Conservation (phyloP, 2,329 filamentous ascomycete genomes). For the Pseudopyrenochaeta lycopersici region DNA sequence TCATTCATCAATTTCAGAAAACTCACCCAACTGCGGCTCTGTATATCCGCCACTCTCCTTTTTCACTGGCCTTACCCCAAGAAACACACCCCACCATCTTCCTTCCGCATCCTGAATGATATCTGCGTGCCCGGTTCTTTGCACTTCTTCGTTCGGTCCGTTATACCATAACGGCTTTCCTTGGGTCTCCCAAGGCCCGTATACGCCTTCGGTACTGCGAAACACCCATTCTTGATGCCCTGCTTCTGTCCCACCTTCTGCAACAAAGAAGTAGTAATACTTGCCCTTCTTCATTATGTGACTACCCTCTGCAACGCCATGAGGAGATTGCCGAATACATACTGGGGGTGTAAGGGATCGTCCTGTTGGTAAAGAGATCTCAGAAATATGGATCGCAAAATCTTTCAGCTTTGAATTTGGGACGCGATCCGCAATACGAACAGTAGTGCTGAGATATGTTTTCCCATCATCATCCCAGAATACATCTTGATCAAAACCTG, state of each 20-base stretch:
- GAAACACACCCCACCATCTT: constrained; percentile 49
- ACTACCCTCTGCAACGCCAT: constrained; percentile 43
- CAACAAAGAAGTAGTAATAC: constrained; percentile 39
- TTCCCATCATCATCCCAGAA: constrained; percentile 66
- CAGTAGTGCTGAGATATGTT: constrained; percentile 51
- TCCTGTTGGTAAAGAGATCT: constrained; percentile 44
- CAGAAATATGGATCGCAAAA: constrained; percentile 41
- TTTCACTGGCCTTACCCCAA: constrained; percentile 27
- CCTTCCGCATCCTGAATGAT: constrained; percentile 32
- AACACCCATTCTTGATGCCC: constrained; percentile 60
- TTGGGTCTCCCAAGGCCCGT: constrained; percentile 48
- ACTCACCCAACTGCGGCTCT: not conserved
- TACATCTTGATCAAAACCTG: constrained; percentile 34
- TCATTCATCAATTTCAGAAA: not conserved
- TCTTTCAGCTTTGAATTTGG: constrained; percentile 28
- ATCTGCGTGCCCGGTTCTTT: constrained; percentile 38
- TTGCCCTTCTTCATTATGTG: constrained; percentile 42
- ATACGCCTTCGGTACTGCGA: constrained; percentile 55
- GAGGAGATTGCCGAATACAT: constrained; percentile 32
- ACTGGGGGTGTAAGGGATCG: constrained; percentile 22
- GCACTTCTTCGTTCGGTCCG: constrained; percentile 44
- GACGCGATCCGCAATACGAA: constrained; percentile 21
- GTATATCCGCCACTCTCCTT: constrained; percentile 14
- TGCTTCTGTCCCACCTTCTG: constrained; percentile 47
- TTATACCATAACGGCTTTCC: constrained; percentile 46